A percentile compares a stretch with the other conserved stretches of the same genome.
Conservation (phyloP, 345 rosid species). For the Zanthoxylum bungeanum region DNA sequence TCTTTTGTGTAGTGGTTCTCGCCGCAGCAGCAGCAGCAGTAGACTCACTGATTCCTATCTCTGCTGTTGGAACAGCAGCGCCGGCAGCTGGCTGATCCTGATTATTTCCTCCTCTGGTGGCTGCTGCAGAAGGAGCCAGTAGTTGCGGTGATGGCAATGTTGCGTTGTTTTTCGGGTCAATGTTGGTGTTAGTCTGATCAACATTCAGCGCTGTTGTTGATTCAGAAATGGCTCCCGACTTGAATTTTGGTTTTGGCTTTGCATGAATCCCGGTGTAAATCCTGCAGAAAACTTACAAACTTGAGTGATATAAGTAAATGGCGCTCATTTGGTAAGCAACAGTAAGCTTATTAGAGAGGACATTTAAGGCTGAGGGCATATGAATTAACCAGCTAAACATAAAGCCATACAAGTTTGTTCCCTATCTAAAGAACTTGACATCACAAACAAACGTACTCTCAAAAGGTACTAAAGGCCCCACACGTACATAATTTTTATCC, state of each 20-base stretch:
- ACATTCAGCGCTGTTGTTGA: slow-evolving; percentile 81
- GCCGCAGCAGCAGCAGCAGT: too few relatives aligned
- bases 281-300: slow-evolving; percentile 40
- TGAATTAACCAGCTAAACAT: background rate
- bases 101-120: slow-evolving; percentile 43
- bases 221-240: slow-evolving; percentile 84
- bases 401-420: background rate
- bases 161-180: slow-evolving; percentile 47
- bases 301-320: background rate
- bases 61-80: slow-evolving; percentile 30
- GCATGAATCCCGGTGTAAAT: slow-evolving; percentile 93
- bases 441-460: background rate
- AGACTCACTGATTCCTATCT: slow-evolving; percentile 36
- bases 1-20: slow-evolving; percentile 39
- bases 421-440: background rate
- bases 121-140: slow-evolving; percentile 41
- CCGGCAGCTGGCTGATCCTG: slow-evolving; percentile 59
- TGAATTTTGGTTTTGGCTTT: slow-evolving; percentile 80
- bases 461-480: slow-evolving; percentile 5
- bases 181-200: slow-evolving; percentile 51
- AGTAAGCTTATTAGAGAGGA: background rate
- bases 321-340: too few relatives aligned
- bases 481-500: background rate
- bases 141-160: slow-evolving; percentile 32
- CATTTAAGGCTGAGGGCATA: background rate